phyloP scores from a whole-genome alignment of 208 protist genomes.

The Acanthamoeba royreba region DNA sequence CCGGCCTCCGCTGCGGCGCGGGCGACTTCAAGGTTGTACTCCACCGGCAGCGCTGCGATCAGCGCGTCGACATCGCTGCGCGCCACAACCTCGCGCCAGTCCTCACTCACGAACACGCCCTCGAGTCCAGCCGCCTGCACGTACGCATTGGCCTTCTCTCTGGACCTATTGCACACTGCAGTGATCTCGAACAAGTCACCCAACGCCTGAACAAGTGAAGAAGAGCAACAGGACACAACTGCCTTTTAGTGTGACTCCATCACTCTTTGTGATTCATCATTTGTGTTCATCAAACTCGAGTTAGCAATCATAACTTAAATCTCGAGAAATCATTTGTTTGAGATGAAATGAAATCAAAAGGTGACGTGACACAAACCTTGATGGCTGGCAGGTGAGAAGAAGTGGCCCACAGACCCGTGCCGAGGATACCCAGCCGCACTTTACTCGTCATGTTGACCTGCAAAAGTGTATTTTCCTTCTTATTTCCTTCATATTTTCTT shows the following conservation, averaged over 20 bases:
- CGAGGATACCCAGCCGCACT: background rate
- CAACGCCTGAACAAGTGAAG: background rate
- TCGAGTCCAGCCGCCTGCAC: background rate
- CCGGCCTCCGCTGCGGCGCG: background rate
- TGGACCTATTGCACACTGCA: background rate
- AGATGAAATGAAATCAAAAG: background rate
- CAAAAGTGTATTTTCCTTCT: too few species aligned
- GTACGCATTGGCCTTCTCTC: background rate
- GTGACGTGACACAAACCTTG: background rate
- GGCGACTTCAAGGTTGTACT: background rate
- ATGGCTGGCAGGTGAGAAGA: background rate
- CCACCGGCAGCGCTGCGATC: background rate
- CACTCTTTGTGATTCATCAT: too few species aligned
- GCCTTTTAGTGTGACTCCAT: background rate
- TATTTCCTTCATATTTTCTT: too few species aligned
- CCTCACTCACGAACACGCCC: background rate
- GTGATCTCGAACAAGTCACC: background rate
- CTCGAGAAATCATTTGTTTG: background rate
- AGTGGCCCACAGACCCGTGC: background rate
- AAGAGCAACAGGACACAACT: background rate
- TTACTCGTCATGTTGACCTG: too few species aligned
- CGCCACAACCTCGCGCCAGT: conserved; percentile 8
- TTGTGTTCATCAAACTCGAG: too few species aligned
- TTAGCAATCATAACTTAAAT: background rate
- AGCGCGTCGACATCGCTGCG: background rate